phyloP scores from a whole-genome alignment of 1,139 yeast genomes.

The Diutina mesorugosa region DNA sequence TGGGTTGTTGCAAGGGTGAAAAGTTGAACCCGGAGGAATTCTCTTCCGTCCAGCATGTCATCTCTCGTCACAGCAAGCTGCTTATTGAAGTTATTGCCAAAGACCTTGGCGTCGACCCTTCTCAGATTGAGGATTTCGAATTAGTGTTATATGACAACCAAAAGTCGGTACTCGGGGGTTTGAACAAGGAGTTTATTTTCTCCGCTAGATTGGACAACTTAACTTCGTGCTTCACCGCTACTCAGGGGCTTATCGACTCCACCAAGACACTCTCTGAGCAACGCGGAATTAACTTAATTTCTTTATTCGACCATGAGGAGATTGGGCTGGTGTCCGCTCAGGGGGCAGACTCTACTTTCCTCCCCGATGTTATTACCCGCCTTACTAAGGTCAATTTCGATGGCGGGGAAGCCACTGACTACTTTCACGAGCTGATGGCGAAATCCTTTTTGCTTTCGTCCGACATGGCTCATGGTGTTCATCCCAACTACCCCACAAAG shows the following conservation, averaged over 20 bases:
- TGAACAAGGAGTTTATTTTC: slow-evolving; percentile 81
- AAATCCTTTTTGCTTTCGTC: slow-evolving; percentile 77
- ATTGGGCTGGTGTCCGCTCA: slow-evolving; percentile 89
- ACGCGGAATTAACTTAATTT: slow-evolving; percentile 52
- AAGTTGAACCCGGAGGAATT: slow-evolving; percentile 41
- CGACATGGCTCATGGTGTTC: slow-evolving; percentile 95
- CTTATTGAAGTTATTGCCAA: slow-evolving; percentile 56
- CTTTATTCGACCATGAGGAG: slow-evolving; percentile 92
- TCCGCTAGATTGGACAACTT: slow-evolving; percentile 91
- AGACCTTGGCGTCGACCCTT: slow-evolving; percentile 36
- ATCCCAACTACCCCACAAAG: slow-evolving; percentile 72
- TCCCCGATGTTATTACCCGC: slow-evolving; percentile 67
- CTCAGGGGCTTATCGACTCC: slow-evolving; percentile 44
- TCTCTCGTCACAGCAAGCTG: slow-evolving; percentile 66
- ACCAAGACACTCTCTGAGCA: slow-evolving; percentile 23
- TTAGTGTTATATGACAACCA: slow-evolving; percentile 81
- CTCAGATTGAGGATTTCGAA: slow-evolving; percentile 79
- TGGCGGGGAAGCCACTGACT: slow-evolving; percentile 1
- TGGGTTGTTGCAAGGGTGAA: slow-evolving; percentile 33
- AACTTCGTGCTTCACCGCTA: slow-evolving; percentile 74
- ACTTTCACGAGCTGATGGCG: slow-evolving; percentile 31
- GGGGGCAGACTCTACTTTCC: slow-evolving; percentile 88
- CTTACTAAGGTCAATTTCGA: slow-evolving; percentile 32
- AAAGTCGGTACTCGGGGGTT: slow-evolving; percentile 71
- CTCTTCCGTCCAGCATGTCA: slow-evolving; percentile 50